A percentile compares a stretch with the other conserved stretches of the same genome.
phyloP scores from a whole-genome alignment of 208 protist genomes.

The Trypanosoma melophagium region DNA sequence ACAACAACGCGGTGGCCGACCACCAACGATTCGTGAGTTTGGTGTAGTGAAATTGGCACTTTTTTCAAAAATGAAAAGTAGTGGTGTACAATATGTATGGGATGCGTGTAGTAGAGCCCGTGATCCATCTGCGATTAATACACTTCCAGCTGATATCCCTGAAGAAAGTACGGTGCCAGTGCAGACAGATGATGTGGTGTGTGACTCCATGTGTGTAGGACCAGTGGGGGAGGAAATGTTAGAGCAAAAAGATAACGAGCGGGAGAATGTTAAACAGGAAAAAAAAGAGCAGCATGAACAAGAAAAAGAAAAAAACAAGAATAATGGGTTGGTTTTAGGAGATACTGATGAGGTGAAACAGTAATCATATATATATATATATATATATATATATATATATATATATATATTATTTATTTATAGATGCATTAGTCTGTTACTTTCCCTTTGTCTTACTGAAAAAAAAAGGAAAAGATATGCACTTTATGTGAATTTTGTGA shows the following conservation, averaged over 20 bases:
- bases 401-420: too few relatives aligned
- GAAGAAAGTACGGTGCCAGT: too few relatives aligned
- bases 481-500: too few relatives aligned
- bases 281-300: not conserved
- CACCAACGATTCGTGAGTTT: constrained; percentile 41
- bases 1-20: constrained; percentile 16
- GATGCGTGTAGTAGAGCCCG: constrained; percentile 3
- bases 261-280: not conserved
- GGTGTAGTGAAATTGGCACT: constrained; percentile 32
- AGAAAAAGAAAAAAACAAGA: constrained; percentile 5
- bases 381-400: too few relatives aligned
- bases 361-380: constrained; percentile 13
- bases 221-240: too few relatives aligned
- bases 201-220: too few relatives aligned
- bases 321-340: constrained; percentile 2
- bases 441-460: too few relatives aligned
- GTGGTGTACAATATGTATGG: constrained; percentile 13
- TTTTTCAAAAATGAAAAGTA: constrained; percentile 27
- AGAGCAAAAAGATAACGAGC: too few relatives aligned
- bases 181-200: too few relatives aligned
- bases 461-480: too few relatives aligned
- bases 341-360: too few relatives aligned
- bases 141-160: not conserved
- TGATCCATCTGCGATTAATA: not conserved
- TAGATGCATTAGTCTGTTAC: too few relatives aligned